A percentile compares a stretch with the other conserved stretches of the same genome.
Evolutionary conservation across 1,139 yeast genomes (phyloP).

Genomic region (Taiozyma sp.): DNA sequence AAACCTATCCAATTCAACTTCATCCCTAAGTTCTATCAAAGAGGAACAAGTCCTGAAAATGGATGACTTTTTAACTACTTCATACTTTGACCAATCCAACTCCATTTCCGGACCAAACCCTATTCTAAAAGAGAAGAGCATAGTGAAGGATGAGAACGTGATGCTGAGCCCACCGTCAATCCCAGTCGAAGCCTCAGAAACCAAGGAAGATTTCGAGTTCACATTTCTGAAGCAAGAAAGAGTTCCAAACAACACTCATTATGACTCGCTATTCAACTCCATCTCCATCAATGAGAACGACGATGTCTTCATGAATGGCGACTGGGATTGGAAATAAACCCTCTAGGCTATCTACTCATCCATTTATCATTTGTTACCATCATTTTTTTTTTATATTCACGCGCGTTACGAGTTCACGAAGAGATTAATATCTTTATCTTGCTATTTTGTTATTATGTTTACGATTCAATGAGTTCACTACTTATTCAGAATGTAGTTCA

Average conservation of each 20-base stretch:
- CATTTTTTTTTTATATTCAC: not conserved
- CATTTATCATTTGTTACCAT: not conserved
- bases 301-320: conserved; percentile 10
- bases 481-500: not conserved
- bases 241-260: conserved; percentile 6
- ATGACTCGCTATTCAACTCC: conserved; percentile 13
- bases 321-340: conserved; percentile 16
- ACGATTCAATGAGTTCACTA: not conserved
- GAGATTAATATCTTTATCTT: not conserved
- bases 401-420: conserved; percentile 1
- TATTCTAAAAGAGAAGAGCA: conserved; percentile 5
- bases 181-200: conserved; percentile 5
- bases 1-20: conserved; percentile 8
- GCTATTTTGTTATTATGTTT: not conserved
- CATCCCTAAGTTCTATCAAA: conserved; percentile 17
- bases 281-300: conserved; percentile 6
- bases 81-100: conserved; percentile 18
- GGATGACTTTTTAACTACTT: conserved; percentile 20
- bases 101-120: conserved; percentile 7
- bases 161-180: conserved; percentile 12
- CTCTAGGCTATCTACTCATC: not conserved
- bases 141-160: not conserved
- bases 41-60: conserved; percentile 20
- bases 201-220: conserved; percentile 17
- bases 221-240: conserved; percentile 19